These are phyloP conservation scores for Apostasia ramifera DNA, from an alignment of 106 monocot species.

Conservation along the genomic window DNA sequence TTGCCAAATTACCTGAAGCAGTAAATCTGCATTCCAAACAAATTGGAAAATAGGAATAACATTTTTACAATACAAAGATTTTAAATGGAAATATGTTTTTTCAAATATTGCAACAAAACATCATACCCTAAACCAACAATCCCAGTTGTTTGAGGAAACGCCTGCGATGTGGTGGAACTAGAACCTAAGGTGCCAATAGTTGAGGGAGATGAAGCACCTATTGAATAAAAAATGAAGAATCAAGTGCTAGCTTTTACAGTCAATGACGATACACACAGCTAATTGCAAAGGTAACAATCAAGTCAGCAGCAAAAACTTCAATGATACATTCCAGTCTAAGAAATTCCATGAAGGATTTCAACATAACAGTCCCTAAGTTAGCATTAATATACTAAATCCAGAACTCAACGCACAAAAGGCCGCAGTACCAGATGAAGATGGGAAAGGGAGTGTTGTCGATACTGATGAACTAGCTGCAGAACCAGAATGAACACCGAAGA, in stretches of 20 bases:
- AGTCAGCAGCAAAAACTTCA: neutral
- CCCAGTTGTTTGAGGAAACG: conserved; percentile 11
- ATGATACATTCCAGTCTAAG: neutral
- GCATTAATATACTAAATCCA: neutral
- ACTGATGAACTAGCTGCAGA: conserved; percentile 3
- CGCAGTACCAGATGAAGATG: neutral
- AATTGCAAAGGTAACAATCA: neutral
- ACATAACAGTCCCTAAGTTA: neutral
- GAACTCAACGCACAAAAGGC: neutral
- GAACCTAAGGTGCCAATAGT: conserved; percentile 2
- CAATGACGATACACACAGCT: neutral
- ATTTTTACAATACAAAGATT: neutral
- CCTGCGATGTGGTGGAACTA: conserved; percentile 5
- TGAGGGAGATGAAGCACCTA: conserved; percentile 9
- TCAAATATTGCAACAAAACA: neutral
- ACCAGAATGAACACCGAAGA: neutral
- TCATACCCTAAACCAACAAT: conserved; percentile 5
- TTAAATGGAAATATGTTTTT: neutral
- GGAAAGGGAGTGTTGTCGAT: conserved; percentile 1
- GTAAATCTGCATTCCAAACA: conserved; percentile 8
- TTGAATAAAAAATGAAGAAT: neutral
- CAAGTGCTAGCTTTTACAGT: neutral
- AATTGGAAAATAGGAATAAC: neutral
- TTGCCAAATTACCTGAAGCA: conserved; percentile 15
- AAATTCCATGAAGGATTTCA: neutral